These are phyloP conservation scores for Inga oerstediana DNA, from an alignment of 306 rosid species.

Conservation along the genomic window DNA sequence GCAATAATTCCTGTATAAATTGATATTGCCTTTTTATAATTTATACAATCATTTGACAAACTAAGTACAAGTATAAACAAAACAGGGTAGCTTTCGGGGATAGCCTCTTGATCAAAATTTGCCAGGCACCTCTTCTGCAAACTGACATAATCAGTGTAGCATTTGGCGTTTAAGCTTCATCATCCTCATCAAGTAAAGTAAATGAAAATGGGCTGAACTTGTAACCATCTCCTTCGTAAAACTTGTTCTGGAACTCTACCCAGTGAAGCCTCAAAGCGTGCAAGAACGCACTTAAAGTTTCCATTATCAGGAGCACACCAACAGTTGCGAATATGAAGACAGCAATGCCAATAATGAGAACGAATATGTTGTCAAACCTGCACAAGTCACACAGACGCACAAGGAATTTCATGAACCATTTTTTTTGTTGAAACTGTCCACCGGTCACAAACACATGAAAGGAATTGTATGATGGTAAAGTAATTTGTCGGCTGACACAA, in stretches of 20 bases:
- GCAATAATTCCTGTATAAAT: not conserved
- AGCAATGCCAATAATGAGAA: constrained; percentile 45
- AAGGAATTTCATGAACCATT: constrained; percentile 11
- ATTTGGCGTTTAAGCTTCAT: constrained; percentile 23
- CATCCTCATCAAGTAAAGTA: constrained; percentile 38
- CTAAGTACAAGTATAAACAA: not conserved
- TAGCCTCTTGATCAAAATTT: not conserved
- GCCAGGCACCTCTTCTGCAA: not conserved
- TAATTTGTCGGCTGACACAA: not conserved
- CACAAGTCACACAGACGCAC: not conserved
- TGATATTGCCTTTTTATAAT: not conserved
- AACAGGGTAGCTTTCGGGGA: not conserved
- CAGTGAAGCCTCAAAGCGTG: constrained; percentile 72
- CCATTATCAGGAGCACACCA: constrained; percentile 60
- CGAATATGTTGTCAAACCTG: not conserved
- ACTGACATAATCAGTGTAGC: not conserved
- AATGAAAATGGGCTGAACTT: constrained; percentile 67
- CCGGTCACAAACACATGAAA: not conserved
- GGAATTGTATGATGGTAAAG: not conserved
- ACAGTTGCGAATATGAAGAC: constrained; percentile 58
- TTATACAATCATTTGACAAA: not conserved
- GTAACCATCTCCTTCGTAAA: constrained; percentile 66
- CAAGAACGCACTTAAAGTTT: constrained; percentile 71
- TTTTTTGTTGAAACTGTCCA: not conserved
- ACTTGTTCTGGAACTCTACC: constrained; percentile 76